Conservation (phyloP, 306 rosid genomes). For the Fagus sylvatica region DNA sequence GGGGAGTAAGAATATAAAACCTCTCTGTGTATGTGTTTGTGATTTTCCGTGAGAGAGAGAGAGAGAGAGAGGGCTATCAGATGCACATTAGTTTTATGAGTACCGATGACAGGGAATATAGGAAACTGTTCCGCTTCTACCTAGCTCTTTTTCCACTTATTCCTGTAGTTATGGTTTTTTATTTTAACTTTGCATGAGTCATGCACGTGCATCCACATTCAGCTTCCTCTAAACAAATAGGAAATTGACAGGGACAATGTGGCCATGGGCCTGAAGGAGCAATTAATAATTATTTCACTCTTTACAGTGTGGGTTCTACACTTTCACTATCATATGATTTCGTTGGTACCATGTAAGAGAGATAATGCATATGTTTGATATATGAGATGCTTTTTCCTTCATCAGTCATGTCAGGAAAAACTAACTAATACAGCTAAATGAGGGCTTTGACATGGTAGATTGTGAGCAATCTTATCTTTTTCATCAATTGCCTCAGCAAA, state of each 20-base stretch:
- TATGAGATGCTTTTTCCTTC: not conserved
- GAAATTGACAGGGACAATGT: not conserved
- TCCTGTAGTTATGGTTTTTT: constrained; percentile 31
- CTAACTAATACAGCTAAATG: not conserved
- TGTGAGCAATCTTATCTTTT: not conserved
- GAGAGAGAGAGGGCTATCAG: not conserved
- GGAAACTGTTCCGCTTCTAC: constrained; percentile 49
- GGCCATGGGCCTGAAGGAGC: not conserved
- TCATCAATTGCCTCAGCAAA: not conserved
- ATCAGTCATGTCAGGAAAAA: not conserved
- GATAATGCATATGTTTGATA: too few relatives aligned
- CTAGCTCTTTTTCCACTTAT: constrained; percentile 30
- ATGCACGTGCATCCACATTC: constrained; percentile 45
- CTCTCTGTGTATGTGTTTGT: not conserved
- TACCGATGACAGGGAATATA: constrained; percentile 65
- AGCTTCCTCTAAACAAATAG: not conserved
- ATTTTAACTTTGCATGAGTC: constrained; percentile 24
- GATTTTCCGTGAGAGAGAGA: constrained; percentile 3
- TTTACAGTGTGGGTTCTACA: too few relatives aligned
- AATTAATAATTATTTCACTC: too few relatives aligned
- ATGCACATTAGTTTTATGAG: constrained; percentile 46
- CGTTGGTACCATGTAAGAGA: too few relatives aligned
- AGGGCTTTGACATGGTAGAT: not conserved
- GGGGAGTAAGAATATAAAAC: not conserved
- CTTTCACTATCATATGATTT: too few relatives aligned